Conservation (phyloP, 345 rosid genomes). For the Salix suchowensis region DNA sequence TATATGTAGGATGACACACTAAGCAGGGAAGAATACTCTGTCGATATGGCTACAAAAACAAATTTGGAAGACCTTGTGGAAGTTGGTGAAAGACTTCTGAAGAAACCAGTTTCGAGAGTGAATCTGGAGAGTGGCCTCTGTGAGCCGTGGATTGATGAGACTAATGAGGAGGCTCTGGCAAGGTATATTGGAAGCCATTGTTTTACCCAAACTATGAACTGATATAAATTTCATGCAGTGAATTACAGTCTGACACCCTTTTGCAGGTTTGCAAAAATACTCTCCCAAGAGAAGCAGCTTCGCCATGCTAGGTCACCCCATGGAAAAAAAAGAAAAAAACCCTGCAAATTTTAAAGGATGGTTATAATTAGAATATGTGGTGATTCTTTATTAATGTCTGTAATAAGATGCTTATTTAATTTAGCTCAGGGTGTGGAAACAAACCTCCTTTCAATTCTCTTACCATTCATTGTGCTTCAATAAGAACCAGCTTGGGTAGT, state of each 20-base stretch:
- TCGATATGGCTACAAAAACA: background rate
- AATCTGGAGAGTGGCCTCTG: constrained; percentile 7
- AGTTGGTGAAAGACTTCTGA: background rate
- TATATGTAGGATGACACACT: constrained; percentile 3
- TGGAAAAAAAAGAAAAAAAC: too few species aligned
- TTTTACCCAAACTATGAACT: background rate
- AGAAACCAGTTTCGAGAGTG: constrained; percentile 9
- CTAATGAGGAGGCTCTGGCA: constrained; percentile 11
- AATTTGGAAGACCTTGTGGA: constrained; percentile 5
- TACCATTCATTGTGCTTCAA: too few species aligned
- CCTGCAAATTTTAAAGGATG: too few species aligned
- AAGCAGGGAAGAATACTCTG: background rate
- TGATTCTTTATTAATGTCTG: too few species aligned
- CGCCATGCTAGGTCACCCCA: constrained; percentile 19
- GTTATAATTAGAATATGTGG: too few species aligned
- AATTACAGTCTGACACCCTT: background rate
- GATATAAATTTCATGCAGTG: too few species aligned
- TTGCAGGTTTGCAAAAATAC: constrained; percentile 24
- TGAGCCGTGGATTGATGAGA: background rate
- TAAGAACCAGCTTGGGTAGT: too few species aligned
- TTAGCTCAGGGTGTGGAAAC: too few species aligned
- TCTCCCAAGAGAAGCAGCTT: constrained; percentile 22
- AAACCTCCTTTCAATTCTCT: too few species aligned
- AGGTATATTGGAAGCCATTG: background rate
- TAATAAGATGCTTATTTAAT: too few species aligned